These are phyloP conservation scores for Hirschfeldia incana DNA, from an alignment of 345 rosid genomes.

Conservation along the genomic window DNA sequence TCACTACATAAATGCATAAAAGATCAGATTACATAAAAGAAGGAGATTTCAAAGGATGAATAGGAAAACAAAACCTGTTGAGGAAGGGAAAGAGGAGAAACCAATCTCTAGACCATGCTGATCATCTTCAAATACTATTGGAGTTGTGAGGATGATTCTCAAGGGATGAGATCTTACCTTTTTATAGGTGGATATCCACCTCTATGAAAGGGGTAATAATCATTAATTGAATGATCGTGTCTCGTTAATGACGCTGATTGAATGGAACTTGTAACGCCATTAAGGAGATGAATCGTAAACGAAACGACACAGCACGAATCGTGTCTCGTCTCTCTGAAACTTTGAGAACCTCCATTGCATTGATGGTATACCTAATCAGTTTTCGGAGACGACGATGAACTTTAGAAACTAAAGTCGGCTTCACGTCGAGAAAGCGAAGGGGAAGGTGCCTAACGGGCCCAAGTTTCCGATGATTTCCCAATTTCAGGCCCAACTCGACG, in stretches of 20 bases:
- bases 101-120: background rate
- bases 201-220: background rate
- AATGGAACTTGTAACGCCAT: background rate
- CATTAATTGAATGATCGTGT: background rate
- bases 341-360: background rate
- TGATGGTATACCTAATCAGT: background rate
- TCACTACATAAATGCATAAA: background rate
- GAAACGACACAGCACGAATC: background rate
- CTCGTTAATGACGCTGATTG: background rate
- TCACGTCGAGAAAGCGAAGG: background rate
- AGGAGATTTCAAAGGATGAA: background rate
- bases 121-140: background rate
- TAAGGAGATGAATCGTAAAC: background rate
- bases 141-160: background rate
- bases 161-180: too few relatives aligned
- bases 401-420: background rate
- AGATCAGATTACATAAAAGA: background rate
- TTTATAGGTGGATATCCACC: background rate
- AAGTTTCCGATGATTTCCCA: background rate
- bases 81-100: background rate
- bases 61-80: background rate
- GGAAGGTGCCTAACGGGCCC: background rate
- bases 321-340: background rate
- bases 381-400: background rate
- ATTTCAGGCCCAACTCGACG: background rate